Conservation (phyloP, 1,284 basidiomycete genomes). For the Cryptococcus maquisensis region DNA sequence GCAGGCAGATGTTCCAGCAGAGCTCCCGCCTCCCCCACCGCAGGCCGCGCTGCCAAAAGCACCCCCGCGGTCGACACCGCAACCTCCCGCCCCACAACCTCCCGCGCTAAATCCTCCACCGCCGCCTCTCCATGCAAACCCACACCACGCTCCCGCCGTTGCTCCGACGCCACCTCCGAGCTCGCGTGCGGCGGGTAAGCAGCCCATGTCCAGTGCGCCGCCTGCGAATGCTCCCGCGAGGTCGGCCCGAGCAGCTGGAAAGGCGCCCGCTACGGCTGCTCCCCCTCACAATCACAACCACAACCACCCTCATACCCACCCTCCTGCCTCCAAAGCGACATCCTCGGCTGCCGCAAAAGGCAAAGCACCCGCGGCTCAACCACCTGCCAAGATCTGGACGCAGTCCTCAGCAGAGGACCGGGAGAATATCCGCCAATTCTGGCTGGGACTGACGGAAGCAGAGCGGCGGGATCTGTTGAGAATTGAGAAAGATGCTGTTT, state of each 20-base stretch:
- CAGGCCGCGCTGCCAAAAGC: conserved; percentile 30
- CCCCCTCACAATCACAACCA: conserved; percentile 53
- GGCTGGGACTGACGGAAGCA: conserved; percentile 82
- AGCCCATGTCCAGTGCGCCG: conserved; percentile 60
- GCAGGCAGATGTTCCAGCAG: conserved; percentile 20
- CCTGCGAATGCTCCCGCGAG: conserved; percentile 46
- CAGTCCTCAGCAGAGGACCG: conserved; percentile 86
- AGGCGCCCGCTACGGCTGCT: conserved; percentile 55
- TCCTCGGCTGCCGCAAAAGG: conserved; percentile 30
- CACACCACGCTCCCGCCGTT: conserved; percentile 33
- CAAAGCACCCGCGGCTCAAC: conserved; percentile 33
- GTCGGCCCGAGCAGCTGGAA: conserved; percentile 50
- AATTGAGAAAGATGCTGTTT: conserved; percentile 94
- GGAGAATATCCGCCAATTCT: conserved; percentile 95
- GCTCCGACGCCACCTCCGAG: conserved; percentile 53
- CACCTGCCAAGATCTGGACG: conserved; percentile 66
- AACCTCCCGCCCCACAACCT: conserved; percentile 20
- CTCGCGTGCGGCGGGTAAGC: conserved; percentile 69
- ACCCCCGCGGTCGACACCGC: conserved; percentile 33
- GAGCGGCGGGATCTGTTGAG: conserved; percentile 87
- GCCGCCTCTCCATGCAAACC: conserved; percentile 19
- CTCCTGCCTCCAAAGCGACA: conserved; percentile 45
- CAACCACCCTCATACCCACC: conserved; percentile 51
- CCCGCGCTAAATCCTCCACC: conserved; percentile 22
- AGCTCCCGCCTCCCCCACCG: conserved; percentile 43